A percentile compares a stretch with the other conserved stretches of the same genome.
Conservation (phyloP, 305 asterid species). For the Solanum hybrid region DNA sequence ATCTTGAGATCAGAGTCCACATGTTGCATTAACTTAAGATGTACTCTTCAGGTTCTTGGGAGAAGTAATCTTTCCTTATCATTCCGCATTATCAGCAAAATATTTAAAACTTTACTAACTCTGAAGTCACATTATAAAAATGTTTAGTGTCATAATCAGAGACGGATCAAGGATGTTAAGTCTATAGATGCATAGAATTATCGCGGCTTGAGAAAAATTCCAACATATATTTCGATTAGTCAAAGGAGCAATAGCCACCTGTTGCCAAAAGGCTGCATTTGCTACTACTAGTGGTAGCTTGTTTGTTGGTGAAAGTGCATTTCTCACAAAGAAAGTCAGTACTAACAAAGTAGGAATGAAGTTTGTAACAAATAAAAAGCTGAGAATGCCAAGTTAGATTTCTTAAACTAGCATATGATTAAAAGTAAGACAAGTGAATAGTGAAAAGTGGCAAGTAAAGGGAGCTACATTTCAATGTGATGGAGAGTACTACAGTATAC, state of each 20-base stretch:
- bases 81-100: not conserved
- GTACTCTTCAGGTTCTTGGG: not conserved
- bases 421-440: not conserved
- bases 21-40: constrained; percentile 1
- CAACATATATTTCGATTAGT: not conserved
- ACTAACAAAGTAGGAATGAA: not conserved
- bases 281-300: not conserved
- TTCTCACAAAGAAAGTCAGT: not conserved
- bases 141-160: not conserved
- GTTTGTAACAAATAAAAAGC: not conserved
- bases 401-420: not conserved
- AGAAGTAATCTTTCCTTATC: not conserved
- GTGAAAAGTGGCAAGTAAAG: not conserved
- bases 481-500: not conserved
- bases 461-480: not conserved
- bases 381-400: not conserved
- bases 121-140: not conserved
- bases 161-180: not conserved
- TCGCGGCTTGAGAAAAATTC: not conserved
- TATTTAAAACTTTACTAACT: not conserved
- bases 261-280: not conserved
- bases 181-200: not conserved
- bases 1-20: constrained; percentile 25
- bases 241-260: not conserved
- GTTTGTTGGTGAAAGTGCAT: not conserved